phyloP scores from a whole-genome alignment of 495 filamentous ascomycete genomes.

The Lophium mytilinum region DNA sequence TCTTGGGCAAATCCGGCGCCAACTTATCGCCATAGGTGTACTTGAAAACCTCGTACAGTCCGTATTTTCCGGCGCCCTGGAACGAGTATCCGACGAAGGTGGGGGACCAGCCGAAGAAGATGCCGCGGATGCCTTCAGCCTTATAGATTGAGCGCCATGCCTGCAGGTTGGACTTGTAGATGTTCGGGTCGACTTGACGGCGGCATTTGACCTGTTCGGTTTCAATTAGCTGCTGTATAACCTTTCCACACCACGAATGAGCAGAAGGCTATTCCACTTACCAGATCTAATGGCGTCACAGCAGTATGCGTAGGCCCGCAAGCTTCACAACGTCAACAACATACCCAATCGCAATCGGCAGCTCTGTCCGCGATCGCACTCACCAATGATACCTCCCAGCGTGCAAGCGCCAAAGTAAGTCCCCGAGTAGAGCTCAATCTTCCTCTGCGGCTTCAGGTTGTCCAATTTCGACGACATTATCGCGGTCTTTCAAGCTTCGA shows the following conservation, averaged over 20 bases:
- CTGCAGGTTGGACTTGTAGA: constrained; percentile 59
- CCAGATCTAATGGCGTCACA: constrained; percentile 54
- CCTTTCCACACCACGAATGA: too few relatives aligned
- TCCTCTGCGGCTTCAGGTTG: constrained; percentile 19
- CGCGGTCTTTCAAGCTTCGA: neutral
- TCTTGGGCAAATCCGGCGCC: constrained; percentile 55
- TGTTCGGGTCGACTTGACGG: constrained; percentile 62
- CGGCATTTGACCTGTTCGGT: constrained; percentile 48
- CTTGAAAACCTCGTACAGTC: constrained; percentile 71
- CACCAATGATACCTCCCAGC: constrained; percentile 58
- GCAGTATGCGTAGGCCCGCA: constrained; percentile 57
- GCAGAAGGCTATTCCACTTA: constrained; percentile 16
- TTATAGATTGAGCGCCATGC: constrained; percentile 59
- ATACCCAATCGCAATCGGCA: neutral
- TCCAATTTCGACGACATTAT: constrained; percentile 14
- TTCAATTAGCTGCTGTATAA: neutral
- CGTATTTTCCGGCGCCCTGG: constrained; percentile 72
- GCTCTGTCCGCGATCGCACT: constrained; percentile 2
- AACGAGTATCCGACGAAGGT: constrained; percentile 63
- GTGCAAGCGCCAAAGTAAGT: constrained; percentile 61
- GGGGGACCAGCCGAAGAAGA: constrained; percentile 66
- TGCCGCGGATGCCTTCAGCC: constrained; percentile 57
- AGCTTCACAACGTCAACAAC: constrained; percentile 32
- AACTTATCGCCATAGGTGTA: constrained; percentile 57
- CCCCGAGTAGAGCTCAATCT: constrained; percentile 57